phyloP scores from a whole-genome alignment of 305 asterid species.

The Solanum hybrid region DNA sequence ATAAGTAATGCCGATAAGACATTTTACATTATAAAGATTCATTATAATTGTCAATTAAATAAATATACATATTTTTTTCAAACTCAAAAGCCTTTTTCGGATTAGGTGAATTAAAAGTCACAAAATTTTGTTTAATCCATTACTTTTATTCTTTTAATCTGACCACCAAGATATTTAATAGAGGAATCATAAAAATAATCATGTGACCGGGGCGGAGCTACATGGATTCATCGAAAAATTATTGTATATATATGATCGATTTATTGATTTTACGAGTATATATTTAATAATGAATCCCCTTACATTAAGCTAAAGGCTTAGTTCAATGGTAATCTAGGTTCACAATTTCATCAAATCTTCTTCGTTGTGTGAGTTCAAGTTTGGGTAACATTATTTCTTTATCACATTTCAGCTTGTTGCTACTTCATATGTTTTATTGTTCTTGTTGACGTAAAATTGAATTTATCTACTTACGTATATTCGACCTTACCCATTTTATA shows the following conservation, averaged over 20 bases:
- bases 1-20: no score
- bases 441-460: background rate
- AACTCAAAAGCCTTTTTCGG: background rate
- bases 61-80: background rate
- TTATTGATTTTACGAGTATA: background rate
- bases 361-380: background rate
- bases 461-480: background rate
- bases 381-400: background rate
- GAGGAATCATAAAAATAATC: background rate
- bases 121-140: no score
- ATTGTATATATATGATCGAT: no score
- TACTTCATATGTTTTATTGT: no score
- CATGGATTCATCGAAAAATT: background rate
- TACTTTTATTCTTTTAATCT: no score
- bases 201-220: background rate
- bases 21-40: background rate
- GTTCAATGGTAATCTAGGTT: background rate
- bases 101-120: background rate
- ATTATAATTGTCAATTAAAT: background rate
- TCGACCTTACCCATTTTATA: accelerated
- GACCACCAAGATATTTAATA: background rate
- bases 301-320: background rate
- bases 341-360: background rate
- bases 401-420: background rate
- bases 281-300: background rate